A percentile compares a stretch with the other conserved stretches of the same genome.
Evolutionary conservation across 495 filamentous ascomycete species (phyloP).

Genomic region (Penicillium silybi): DNA sequence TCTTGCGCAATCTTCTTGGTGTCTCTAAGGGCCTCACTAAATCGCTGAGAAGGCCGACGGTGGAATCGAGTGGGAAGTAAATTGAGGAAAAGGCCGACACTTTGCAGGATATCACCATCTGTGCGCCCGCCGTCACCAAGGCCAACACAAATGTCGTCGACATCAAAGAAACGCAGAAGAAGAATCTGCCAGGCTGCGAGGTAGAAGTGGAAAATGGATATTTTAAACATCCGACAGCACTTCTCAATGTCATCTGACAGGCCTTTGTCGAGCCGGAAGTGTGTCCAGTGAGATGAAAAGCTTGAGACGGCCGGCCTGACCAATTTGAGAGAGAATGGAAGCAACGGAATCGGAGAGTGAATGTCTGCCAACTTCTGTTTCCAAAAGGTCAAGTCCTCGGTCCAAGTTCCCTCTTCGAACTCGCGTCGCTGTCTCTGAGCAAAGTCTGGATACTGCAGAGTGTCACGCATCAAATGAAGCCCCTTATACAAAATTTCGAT

Average conservation of each 20-base stretch:
- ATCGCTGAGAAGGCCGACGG: constrained; percentile 4
- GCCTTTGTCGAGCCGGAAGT: constrained; percentile 10
- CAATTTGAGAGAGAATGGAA: constrained; percentile 23
- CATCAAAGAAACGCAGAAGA: constrained; percentile 23
- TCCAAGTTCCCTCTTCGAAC: constrained; percentile 13
- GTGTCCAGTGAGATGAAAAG: not conserved
- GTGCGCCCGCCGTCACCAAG: constrained; percentile 41
- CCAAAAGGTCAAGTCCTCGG: constrained; percentile 35
- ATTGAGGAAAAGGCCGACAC: constrained; percentile 46
- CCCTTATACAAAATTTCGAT: constrained; percentile 36
- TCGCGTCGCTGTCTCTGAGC: constrained; percentile 18
- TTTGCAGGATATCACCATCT: constrained; percentile 20
- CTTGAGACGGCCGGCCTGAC: constrained; percentile 7
- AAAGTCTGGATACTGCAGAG: constrained; percentile 26
- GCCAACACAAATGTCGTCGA: constrained; percentile 40
- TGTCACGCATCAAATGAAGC: not conserved
- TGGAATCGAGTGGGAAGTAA: constrained; percentile 42
- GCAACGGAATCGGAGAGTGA: constrained; percentile 32
- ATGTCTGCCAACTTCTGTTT: constrained; percentile 16
- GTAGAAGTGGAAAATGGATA: constrained; percentile 44
- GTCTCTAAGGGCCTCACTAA: constrained; percentile 11
- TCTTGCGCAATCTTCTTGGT: constrained; percentile 15
- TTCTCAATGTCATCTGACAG: constrained; percentile 6
- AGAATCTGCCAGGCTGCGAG: constrained; percentile 34
- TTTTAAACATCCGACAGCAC: constrained; percentile 15